phyloP scores from a whole-genome alignment of 2,329 filamentous ascomycete species.

The Huntiella abstrusa region DNA sequence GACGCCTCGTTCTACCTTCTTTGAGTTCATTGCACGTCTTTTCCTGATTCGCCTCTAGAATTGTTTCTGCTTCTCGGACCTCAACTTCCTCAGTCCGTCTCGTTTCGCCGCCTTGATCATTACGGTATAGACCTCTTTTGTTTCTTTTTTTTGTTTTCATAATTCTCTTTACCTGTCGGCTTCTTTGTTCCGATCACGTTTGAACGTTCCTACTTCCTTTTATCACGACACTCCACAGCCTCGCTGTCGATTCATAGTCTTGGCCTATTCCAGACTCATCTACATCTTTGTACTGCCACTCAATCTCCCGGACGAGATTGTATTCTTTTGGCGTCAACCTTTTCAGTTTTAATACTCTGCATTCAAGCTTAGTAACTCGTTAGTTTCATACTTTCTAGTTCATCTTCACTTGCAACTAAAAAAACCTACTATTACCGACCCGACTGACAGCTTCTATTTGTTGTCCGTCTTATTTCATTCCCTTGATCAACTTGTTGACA shows the following conservation, averaged over 20 bases:
- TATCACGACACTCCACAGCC: constrained; percentile 2
- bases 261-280: not conserved
- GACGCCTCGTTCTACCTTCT: constrained; percentile 1
- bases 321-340: not conserved
- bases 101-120: not conserved
- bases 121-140: constrained; percentile 5
- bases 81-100: not conserved
- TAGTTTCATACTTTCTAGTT: not conserved
- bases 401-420: not conserved
- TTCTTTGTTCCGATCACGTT: not conserved
- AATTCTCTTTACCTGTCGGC: not conserved
- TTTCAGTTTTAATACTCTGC: constrained; percentile 1
- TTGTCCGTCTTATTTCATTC: constrained; percentile 7
- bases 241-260: not conserved
- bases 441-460: constrained; percentile 2
- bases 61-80: constrained; percentile 3
- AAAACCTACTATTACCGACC: not conserved
- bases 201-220: not conserved
- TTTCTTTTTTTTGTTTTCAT: not conserved
- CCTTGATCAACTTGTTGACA: constrained; percentile 3
- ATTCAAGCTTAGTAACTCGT: not conserved
- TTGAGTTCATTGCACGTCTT: not conserved
- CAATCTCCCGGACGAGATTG: constrained; percentile 11
- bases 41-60: not conserved
- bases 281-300: not conserved